Evolutionary conservation across 1,284 basidiomycete species (phyloP).

Genomic region (Puccinia sorghi): DNA sequence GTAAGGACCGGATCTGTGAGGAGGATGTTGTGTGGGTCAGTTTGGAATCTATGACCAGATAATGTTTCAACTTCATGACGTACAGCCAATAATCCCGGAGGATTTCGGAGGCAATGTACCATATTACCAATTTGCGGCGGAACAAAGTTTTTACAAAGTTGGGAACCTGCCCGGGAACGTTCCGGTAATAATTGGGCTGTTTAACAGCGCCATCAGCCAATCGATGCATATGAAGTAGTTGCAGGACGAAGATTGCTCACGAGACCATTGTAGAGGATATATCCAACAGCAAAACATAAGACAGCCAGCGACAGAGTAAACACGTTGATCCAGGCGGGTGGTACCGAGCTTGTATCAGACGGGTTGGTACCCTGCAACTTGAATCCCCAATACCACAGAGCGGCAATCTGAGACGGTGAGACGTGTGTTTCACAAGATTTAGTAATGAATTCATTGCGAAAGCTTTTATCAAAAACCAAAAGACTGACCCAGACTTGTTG

Average conservation of each 20-base stretch:
- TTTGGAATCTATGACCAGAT: not conserved
- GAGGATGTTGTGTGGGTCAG: not conserved
- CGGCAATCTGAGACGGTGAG: constrained; percentile 70
- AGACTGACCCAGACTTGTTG: constrained; percentile 48
- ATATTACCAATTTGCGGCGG: constrained; percentile 82
- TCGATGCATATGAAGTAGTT: not conserved
- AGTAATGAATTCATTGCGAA: not conserved
- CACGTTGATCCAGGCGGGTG: constrained; percentile 64
- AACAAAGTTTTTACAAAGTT: constrained; percentile 84
- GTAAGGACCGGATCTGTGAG: constrained; percentile 58
- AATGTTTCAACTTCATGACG: constrained; percentile 60
- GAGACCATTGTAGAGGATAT: constrained; percentile 77
- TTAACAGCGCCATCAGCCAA: not conserved
- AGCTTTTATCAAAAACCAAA: not conserved
- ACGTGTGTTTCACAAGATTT: not conserved
- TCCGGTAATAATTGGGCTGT: constrained; percentile 72
- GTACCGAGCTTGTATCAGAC: constrained; percentile 64
- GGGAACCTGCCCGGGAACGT: constrained; percentile 87
- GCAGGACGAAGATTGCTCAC: constrained; percentile 64
- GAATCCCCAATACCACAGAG: constrained; percentile 91
- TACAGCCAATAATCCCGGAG: constrained; percentile 89
- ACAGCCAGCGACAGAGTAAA: constrained; percentile 79
- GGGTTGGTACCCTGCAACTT: constrained; percentile 66
- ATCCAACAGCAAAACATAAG: constrained; percentile 73
- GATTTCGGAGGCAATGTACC: constrained; percentile 80